Conservation (phyloP, 768 basidiomycete species). For the Boletus reticuloceps region DNA sequence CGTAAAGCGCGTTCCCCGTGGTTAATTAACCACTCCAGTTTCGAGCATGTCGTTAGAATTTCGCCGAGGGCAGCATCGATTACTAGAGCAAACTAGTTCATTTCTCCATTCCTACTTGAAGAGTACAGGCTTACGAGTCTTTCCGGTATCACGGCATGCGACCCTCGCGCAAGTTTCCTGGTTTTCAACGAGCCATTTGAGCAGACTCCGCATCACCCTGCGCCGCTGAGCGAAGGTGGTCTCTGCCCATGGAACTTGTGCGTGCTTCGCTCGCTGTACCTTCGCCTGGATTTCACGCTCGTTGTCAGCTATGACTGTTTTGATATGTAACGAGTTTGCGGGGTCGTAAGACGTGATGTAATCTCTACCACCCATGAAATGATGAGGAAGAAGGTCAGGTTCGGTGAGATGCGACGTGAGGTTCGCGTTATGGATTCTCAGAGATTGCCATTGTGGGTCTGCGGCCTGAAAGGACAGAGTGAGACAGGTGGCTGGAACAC, state of each 20-base stretch:
- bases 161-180: constrained; percentile 84
- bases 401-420: constrained; percentile 65
- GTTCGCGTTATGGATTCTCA: constrained; percentile 53
- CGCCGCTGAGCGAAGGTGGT: constrained; percentile 78
- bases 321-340: constrained; percentile 79
- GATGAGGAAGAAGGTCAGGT: constrained; percentile 50
- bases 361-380: constrained; percentile 45
- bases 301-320: constrained; percentile 74
- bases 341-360: constrained; percentile 95
- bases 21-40: constrained; percentile 88
- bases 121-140: constrained; percentile 65
- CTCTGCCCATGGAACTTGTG: constrained; percentile 70
- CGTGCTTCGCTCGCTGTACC: constrained; percentile 59
- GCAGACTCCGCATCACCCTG: constrained; percentile 79
- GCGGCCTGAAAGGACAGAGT: constrained; percentile 43
- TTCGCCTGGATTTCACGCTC: constrained; percentile 69
- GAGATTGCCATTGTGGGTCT: constrained; percentile 55
- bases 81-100: constrained; percentile 46
- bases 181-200: constrained; percentile 92
- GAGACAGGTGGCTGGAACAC: constrained; percentile 1
- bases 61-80: constrained; percentile 94
- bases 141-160: constrained; percentile 92
- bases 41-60: constrained; percentile 91
- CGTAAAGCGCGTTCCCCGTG: constrained; percentile 77
- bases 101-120: not conserved